These are phyloP conservation scores for Xerocomus nothofagi DNA, from an alignment of 1,284 basidiomycete genomes.

Conservation along the genomic window DNA sequence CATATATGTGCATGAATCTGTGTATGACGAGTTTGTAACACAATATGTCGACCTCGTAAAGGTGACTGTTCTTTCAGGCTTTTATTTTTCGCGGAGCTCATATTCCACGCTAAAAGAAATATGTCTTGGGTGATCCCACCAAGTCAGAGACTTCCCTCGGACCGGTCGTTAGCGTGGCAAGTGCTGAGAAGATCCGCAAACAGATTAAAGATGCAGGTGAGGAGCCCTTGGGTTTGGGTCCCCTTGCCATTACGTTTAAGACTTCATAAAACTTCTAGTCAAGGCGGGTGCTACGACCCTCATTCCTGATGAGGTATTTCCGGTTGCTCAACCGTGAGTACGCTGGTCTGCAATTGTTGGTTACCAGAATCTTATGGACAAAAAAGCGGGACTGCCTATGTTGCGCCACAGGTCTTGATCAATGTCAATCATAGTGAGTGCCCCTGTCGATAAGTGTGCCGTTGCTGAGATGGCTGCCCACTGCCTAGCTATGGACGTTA, in stretches of 20 bases:
- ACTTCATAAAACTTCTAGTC: constrained; percentile 43
- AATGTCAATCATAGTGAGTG: constrained; percentile 83
- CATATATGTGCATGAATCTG: constrained; percentile 87
- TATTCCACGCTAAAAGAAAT: constrained; percentile 45
- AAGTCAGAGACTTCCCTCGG: constrained; percentile 75
- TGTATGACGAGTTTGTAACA: constrained; percentile 83
- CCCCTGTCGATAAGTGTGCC: background rate
- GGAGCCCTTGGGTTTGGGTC: constrained; percentile 1
- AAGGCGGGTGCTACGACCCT: constrained; percentile 75
- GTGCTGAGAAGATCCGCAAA: constrained; percentile 80
- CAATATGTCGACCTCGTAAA: constrained; percentile 75
- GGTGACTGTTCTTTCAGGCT: constrained; percentile 36
- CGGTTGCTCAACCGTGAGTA: constrained; percentile 63
- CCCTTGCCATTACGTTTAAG: background rate
- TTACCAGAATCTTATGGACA: background rate
- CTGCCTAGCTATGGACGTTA: constrained; percentile 82
- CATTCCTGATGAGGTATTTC: constrained; percentile 72
- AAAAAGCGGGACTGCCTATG: constrained; percentile 74
- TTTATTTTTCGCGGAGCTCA: background rate
- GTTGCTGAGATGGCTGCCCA: background rate
- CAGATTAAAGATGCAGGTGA: constrained; percentile 83
- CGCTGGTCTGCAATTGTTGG: background rate
- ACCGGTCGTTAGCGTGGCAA: constrained; percentile 86
- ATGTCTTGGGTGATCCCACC: constrained; percentile 86
- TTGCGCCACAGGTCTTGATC: constrained; percentile 86